Evolutionary conservation across 768 basidiomycete genomes (phyloP), one percentile per base, ranked within the genome.

Genomic region (Pseudohyphozyma bogoriensis): DNA sequence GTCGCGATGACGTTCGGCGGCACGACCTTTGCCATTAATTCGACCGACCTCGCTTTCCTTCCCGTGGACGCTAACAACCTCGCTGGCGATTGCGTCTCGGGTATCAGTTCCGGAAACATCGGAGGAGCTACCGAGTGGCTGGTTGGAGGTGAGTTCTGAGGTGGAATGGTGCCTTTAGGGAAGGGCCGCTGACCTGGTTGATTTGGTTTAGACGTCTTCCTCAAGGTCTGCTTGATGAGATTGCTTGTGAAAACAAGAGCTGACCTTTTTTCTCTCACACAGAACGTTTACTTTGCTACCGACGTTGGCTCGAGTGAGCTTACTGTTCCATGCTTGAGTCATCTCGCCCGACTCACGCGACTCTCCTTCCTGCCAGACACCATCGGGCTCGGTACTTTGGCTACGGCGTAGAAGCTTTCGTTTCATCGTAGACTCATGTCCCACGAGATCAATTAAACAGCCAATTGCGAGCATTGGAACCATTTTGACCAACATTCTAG

Each of bases 141-240:
- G 60, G 83, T 85, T 60, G 75, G 83, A 32, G 86, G 84, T 65
- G 82, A 83, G 29, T 86, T 86, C 77, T 74, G 86, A 69, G 15
- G n/a, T n/a, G n/a, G n/a, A n/a, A n/a, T 55, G 16, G 29, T 1
- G 24, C 20, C 7, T 29, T 4, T 6, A 28, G 26, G 58, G 51
- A 51, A 62, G 51, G 39, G n/a, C 18, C 42, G 47, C 22, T 29
- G 26, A 44, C 42, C 54, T 13, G 24, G 24, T 22, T 1, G 11
- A 24, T 39, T 20, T 39, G n/a, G n/a, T n/a, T n/a, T 35, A 24
- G 44, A 20, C 29, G 26, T 36, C 1, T 15, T 50, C 26, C 4
- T 40, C 9, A 45, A 18, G 5, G 29, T n/a, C 26, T 6, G 37
- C 62, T 55, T 39, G 47, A 3, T 20, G 29, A 32, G 4, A 11